Percentiles rank a stretch among this genome's conserved stretches.
Evolutionary conservation across 305 asterid species (phyloP).

Genomic region (Ajuga reptans): DNA sequence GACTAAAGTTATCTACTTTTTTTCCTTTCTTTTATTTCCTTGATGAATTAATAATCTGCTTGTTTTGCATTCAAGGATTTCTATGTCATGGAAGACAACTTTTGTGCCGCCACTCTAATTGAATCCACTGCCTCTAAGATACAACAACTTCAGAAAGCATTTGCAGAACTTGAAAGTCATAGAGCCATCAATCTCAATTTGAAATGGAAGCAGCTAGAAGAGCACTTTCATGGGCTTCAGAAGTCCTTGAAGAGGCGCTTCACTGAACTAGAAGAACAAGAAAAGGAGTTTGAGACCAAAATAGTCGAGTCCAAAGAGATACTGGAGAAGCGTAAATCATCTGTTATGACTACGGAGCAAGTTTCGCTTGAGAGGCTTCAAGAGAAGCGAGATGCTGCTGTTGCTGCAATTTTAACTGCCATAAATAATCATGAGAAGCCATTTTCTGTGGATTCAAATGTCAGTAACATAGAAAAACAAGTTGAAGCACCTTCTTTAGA

Average conservation of each 20-base stretch:
- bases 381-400: conserved; percentile 91
- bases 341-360: conserved; percentile 66
- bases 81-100: conserved; percentile 63
- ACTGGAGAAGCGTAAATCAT: conserved; percentile 70
- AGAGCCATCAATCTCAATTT: conserved; percentile 69
- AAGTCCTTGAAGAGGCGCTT: conserved; percentile 90
- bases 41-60: conserved; percentile 12
- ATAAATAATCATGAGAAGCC: conserved; percentile 40
- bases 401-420: conserved; percentile 65
- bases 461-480: conserved; percentile 26
- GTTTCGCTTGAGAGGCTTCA: conserved; percentile 72
- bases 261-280: conserved; percentile 85
- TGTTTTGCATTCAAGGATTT: conserved; percentile 28
- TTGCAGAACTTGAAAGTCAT: conserved; percentile 93
- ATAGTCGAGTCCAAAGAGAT: conserved; percentile 55
- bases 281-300: conserved; percentile 64
- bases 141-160: conserved; percentile 89
- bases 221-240: conserved; percentile 88
- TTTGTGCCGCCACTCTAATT: conserved; percentile 51
- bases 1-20: not conserved
- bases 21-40: not conserved
- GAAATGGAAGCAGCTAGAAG: conserved; percentile 95
- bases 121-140: conserved; percentile 79
- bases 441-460: conserved; percentile 33
- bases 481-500: conserved; percentile 30